Base-by-base conservation (phyloP, 768 basidiomycete species). In the Suillus bovinus region DNA sequence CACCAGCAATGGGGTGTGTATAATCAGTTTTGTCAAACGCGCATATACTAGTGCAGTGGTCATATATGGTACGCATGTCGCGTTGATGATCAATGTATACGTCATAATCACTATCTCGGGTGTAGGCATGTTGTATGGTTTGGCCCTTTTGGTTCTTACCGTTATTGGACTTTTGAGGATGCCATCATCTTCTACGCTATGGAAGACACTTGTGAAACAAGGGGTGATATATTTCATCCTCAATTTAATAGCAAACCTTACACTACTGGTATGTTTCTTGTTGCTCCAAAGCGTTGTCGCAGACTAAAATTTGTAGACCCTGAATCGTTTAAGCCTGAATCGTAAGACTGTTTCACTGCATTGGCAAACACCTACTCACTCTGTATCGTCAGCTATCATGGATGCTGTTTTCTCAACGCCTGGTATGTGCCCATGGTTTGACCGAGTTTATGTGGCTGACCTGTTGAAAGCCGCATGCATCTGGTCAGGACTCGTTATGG, bases 181-280 rank as follows among this genome's bases (percentile, higher is more conserved):
- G 17, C 55, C 38, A 39, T 39, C 55, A 17, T 13, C 27, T 39
- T 56, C 55, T 29, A 13, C 38, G 11, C 55, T 56, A 4, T 56
- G 55, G 55, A 56, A 29, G 27, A 29, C 10, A 17, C 55, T 56
- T 10, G 10, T 56, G 38, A 56, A 39, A 39, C 55, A 56, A 56
- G 55, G 55, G 27, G 38, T 56, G 6, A 2, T 39, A 7, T 56
- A 39, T 27, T 39, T 56, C 3, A 0, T 39, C 17, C 2, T 56
- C 24, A 56, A 56, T 56, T 11, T 56, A 3, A 7, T n/a, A 9
- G 38, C 27, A 17, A 39, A 27, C 6, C 0, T 22, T 16, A 7
- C n/a, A 11, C 38, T 56, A 20, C 24, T 56, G 55, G 55, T 56
- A 3, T 2, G 55, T 56, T 24, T 3, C 24, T 39, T 29, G 38